Base-by-base conservation (phyloP, 805 yeast species). In the Teunomyces panamensis region DNA sequence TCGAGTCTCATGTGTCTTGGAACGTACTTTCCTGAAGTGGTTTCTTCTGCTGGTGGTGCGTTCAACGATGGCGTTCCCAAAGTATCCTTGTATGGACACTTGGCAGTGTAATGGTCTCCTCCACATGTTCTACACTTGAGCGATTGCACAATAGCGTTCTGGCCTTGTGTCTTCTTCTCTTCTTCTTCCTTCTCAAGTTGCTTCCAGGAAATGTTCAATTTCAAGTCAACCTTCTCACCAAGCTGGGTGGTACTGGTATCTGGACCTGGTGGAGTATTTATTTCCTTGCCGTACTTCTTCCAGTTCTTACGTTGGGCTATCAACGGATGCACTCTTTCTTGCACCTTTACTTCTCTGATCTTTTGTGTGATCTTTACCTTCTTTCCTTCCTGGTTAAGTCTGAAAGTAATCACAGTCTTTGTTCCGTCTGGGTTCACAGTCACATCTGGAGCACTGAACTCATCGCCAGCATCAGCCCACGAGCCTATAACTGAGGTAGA, bases 41-140 rank as follows among this genome's bases (percentile, higher is more conserved):
- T 63, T n/a, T 59, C 48, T 17, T 56, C 73, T 7, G 79, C 75
- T 30, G 76, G 72, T 33, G 73, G 68, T 45, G 75, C 74, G 42
- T 73, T 57, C 29, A 61, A 60, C 30, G 73, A 68, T 32, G 73
- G 76, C 26, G 77, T 74, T 30, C 85, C 88, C 65, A 92, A 75
- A 33, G 94, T 87, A 60, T 86, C 95, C 74, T 87, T 91, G 80
- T 82, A 89, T 54, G 99, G 99, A 87, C 99, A 94, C 74, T 86
- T 85, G 67, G 89, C 74, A 36, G 97, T 87, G 80, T 84, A 88
- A 78, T 94, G 99, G 57, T 83, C 86, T 64, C 96, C 97, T 51
- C 87, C 87, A 85, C 99, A 94, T 47, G 79, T 74, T 80, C 97
- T 88, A 81, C 99, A 94, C 58, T 70, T 73, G 55, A 83, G 69